These are phyloP conservation scores for Nepenthes mirabilis DNA, from an alignment of 148 eudicot species.

Conservation along the genomic window DNA sequence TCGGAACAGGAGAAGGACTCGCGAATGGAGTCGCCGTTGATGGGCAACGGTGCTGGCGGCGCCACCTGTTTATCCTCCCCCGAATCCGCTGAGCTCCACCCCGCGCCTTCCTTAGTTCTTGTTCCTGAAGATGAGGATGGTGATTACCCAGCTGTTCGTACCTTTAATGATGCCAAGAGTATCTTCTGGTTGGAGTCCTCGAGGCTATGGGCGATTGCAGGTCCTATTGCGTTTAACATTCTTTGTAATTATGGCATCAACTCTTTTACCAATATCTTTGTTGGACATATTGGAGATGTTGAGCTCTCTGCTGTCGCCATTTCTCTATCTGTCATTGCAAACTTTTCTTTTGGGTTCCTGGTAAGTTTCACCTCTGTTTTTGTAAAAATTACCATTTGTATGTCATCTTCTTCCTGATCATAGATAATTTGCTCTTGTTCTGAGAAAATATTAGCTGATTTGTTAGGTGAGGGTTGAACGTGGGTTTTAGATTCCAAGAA, in stretches of 20 bases:
- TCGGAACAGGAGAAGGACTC: constrained; percentile 12
- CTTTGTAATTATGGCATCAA: constrained; percentile 86
- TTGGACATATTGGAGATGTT: constrained; percentile 81
- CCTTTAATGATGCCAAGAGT: constrained; percentile 26
- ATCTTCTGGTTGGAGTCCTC: constrained; percentile 34
- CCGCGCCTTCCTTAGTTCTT: constrained; percentile 41
- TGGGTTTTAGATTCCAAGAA: no score
- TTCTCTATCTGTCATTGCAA: constrained; percentile 75
- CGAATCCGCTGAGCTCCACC: constrained; percentile 32
- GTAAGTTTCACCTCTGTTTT: constrained; percentile 19
- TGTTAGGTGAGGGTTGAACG: no score
- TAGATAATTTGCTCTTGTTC: neutral
- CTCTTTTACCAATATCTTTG: constrained; percentile 78
- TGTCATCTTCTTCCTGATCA: neutral
- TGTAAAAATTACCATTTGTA: no score
- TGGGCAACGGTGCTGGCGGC: constrained; percentile 1
- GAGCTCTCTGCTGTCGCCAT: constrained; percentile 91
- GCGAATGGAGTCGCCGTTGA: constrained; percentile 20
- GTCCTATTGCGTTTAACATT: constrained; percentile 88
- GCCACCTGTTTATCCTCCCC: neutral
- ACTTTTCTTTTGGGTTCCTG: constrained; percentile 86
- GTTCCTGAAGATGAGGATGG: constrained; percentile 8
- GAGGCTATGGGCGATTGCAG: constrained; percentile 75
- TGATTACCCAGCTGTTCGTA: constrained; percentile 41
- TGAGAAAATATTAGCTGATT: neutral